A percentile compares a stretch with the other conserved stretches of the same genome.
Evolutionary conservation across 23 red algal genomes (phyloP).

Genomic region (Agarophyton chilense): DNA sequence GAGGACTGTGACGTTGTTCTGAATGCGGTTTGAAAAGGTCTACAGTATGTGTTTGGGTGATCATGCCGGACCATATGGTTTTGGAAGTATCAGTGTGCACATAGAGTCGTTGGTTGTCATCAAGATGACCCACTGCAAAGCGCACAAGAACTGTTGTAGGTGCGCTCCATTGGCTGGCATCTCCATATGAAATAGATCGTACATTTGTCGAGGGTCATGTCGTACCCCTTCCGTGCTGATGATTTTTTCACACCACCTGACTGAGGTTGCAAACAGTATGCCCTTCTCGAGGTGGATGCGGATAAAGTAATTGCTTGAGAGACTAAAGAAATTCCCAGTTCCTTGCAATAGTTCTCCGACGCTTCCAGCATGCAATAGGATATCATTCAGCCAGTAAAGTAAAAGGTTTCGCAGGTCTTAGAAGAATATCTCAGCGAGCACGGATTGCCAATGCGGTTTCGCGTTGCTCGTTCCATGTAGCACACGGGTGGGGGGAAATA

Average conservation of each 20-base stretch:
- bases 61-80: neutral
- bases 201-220: neutral
- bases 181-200: neutral
- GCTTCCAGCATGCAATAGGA: neutral
- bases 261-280: neutral
- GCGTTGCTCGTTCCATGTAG: conserved; percentile 27
- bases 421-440: neutral
- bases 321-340: neutral
- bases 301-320: neutral
- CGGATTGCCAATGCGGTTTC: neutral
- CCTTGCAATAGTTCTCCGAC: neutral
- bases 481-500: neutral
- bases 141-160: conserved; percentile 2
- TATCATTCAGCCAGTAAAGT: neutral
- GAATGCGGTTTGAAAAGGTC: neutral
- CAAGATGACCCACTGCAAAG: neutral
- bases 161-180: neutral
- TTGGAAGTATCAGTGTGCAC: neutral
- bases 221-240: neutral
- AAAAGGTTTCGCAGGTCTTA: neutral
- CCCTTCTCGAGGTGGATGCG: conserved; percentile 16
- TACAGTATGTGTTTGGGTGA: neutral
- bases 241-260: neutral
- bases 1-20: neutral
- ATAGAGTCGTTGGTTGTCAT: neutral